These are phyloP conservation scores for Starmerella apicola DNA, from an alignment of 805 yeast species.

Conservation along the genomic window DNA sequence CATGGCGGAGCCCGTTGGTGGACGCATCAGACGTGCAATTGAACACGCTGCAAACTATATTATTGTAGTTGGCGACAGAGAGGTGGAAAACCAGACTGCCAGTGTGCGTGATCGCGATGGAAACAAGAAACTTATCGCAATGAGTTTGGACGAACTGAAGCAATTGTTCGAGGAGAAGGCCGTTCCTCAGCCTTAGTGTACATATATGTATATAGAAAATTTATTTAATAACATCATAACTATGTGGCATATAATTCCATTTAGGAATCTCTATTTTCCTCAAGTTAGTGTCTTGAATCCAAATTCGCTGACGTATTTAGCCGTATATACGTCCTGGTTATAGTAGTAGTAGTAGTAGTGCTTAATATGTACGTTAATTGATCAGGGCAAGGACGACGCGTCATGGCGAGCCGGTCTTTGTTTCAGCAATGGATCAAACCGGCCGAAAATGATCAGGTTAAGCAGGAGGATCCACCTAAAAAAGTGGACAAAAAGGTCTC, in stretches of 20 bases:
- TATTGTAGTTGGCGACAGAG: slow-evolving; percentile 80
- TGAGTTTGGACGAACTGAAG: slow-evolving; percentile 41
- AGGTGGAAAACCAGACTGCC: slow-evolving; percentile 44
- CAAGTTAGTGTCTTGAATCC: not conserved
- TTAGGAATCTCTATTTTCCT: not conserved
- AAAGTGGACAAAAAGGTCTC: not conserved
- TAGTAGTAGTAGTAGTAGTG: too few species aligned
- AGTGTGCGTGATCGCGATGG: slow-evolving; percentile 49
- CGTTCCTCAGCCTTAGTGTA: not conserved
- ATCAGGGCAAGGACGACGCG: not conserved
- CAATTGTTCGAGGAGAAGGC: slow-evolving; percentile 33
- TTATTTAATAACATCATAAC: too few species aligned
- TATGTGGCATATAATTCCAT: not conserved
- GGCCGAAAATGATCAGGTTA: not conserved
- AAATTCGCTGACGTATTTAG: not conserved
- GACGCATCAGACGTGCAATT: slow-evolving; percentile 67
- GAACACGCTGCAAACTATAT: slow-evolving; percentile 64
- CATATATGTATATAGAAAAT: not conserved
- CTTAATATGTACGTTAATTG: too few species aligned
- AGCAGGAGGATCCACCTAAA: not conserved
- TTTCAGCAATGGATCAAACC: slow-evolving; percentile 2
- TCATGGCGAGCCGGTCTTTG: not conserved
- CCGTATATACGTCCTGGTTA: not conserved
- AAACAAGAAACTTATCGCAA: slow-evolving; percentile 32
- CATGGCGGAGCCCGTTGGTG: slow-evolving; percentile 67